These are phyloP conservation scores for Cymodocea nodosa DNA, from an alignment of 116 monocot species.

Conservation along the genomic window DNA sequence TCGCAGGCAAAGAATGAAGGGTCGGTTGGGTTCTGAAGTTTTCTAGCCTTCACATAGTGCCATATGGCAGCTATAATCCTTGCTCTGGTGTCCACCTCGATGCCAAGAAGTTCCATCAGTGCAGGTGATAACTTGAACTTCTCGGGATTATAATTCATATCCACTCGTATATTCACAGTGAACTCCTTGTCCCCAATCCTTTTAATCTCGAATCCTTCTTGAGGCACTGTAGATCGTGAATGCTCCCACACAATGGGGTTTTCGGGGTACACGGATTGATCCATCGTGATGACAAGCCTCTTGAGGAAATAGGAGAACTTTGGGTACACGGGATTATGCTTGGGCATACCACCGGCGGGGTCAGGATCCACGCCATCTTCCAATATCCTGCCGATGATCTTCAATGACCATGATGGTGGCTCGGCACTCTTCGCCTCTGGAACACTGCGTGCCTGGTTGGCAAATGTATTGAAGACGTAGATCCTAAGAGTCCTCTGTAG, in stretches of 20 bases:
- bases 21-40: slow-evolving; percentile 82
- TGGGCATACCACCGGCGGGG: slow-evolving; percentile 25
- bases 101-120: slow-evolving; percentile 74
- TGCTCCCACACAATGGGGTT: slow-evolving; percentile 87
- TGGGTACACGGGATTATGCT: slow-evolving; percentile 55
- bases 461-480: slow-evolving; percentile 86
- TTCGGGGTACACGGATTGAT: slow-evolving; percentile 65
- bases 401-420: slow-evolving; percentile 84
- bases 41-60: slow-evolving; percentile 94
- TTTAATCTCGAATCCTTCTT: slow-evolving; percentile 95
- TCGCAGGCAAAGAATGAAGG: slow-evolving; percentile 83
- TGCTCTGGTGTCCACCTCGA: slow-evolving; percentile 77
- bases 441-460: slow-evolving; percentile 38
- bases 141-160: slow-evolving; percentile 86
- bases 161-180: slow-evolving; percentile 43
- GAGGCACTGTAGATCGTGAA: slow-evolving; percentile 45
- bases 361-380: slow-evolving; percentile 66
- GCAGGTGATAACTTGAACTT: slow-evolving; percentile 69
- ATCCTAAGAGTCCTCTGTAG: slow-evolving; percentile 77
- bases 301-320: slow-evolving; percentile 90
- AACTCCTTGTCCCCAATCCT: slow-evolving; percentile 92
- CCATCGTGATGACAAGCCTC: slow-evolving; percentile 59
- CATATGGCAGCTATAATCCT: slow-evolving; percentile 81
- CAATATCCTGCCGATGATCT: slow-evolving; percentile 69
- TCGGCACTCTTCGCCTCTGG: slow-evolving; percentile 32